These are phyloP conservation scores for Colletotrichum lindemuthianum DNA, from an alignment of 2,329 filamentous ascomycete genomes.

Conservation along the genomic window DNA sequence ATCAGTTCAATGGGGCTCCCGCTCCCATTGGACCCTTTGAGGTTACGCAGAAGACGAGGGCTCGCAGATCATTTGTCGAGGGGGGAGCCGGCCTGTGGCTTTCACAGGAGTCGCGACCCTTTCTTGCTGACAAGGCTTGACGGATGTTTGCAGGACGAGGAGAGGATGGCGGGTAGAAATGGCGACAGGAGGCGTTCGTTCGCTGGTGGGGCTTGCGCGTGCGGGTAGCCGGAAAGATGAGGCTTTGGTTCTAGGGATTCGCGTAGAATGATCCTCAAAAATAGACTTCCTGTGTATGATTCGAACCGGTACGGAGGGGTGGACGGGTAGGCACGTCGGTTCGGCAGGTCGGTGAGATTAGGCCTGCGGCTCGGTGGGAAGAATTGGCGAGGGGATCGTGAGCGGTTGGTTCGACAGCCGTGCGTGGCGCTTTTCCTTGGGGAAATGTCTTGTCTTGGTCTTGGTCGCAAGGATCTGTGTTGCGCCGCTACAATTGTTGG, in stretches of 20 bases:
- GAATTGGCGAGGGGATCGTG: not conserved
- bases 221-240: slow-evolving; percentile 1
- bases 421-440: not conserved
- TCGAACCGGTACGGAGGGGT: not conserved
- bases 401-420: not conserved
- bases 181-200: slow-evolving; percentile 6
- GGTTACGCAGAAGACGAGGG: slow-evolving; percentile 56
- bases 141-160: slow-evolving; percentile 15
- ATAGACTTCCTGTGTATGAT: too few species aligned
- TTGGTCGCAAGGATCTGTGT: not conserved
- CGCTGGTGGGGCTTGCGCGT: slow-evolving; percentile 5
- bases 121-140: not conserved
- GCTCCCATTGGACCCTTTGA: slow-evolving; percentile 55
- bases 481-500: not conserved
- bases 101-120: slow-evolving; percentile 3
- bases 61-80: slow-evolving; percentile 47
- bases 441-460: not conserved
- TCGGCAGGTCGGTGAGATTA: not conserved
- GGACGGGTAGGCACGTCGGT: not conserved
- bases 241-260: not conserved
- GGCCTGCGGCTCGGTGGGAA: not conserved
- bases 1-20: slow-evolving; percentile 46
- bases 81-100: not conserved
- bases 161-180: not conserved
- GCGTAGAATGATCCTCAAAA: not conserved